phyloP scores from a whole-genome alignment of 106 monocot species.

The Acorus calamus region DNA sequence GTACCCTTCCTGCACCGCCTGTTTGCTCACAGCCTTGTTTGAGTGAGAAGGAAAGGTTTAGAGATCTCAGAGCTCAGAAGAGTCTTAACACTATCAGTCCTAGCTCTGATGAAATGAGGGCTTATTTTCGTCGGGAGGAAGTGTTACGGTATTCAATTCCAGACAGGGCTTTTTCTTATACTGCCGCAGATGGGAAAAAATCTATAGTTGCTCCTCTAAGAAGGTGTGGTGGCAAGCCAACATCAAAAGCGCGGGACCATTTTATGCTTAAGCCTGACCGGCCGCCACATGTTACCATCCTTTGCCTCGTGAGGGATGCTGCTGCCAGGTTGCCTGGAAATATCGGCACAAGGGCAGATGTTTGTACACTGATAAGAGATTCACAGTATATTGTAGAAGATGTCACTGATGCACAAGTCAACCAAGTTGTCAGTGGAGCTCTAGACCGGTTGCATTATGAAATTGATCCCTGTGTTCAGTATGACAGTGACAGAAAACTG shows the following conservation, averaged over 20 bases:
- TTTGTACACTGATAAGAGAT: slow-evolving; percentile 84
- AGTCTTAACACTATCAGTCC: slow-evolving; percentile 77
- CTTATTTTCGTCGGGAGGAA: slow-evolving; percentile 81
- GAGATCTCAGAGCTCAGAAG: slow-evolving; percentile 83
- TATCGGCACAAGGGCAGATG: slow-evolving; percentile 95
- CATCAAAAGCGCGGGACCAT: slow-evolving; percentile 91
- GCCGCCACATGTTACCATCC: slow-evolving; percentile 89
- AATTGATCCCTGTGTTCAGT: slow-evolving; percentile 92
- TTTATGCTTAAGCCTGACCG: slow-evolving; percentile 88
- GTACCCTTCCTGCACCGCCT: slow-evolving; percentile 81
- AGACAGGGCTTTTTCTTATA: slow-evolving; percentile 88
- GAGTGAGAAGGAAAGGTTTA: slow-evolving; percentile 89
- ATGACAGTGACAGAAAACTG: slow-evolving; percentile 76
- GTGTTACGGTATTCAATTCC: slow-evolving; percentile 75
- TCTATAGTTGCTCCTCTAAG: slow-evolving; percentile 90
- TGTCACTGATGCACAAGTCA: slow-evolving; percentile 65
- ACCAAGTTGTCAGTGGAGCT: slow-evolving; percentile 95
- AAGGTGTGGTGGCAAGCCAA: slow-evolving; percentile 90
- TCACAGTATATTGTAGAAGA: slow-evolving; percentile 88
- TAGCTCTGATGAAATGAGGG: slow-evolving; percentile 73
- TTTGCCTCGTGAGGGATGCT: slow-evolving; percentile 93
- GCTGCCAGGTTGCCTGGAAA: slow-evolving; percentile 86
- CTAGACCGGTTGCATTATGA: slow-evolving; percentile 95
- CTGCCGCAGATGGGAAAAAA: slow-evolving; percentile 77
- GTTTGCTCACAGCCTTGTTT: slow-evolving; percentile 21